Evolutionary conservation across 306 rosid species (phyloP), one percentile per base, ranked within the genome.

Genomic region (Lithocarpus polystachyus): DNA sequence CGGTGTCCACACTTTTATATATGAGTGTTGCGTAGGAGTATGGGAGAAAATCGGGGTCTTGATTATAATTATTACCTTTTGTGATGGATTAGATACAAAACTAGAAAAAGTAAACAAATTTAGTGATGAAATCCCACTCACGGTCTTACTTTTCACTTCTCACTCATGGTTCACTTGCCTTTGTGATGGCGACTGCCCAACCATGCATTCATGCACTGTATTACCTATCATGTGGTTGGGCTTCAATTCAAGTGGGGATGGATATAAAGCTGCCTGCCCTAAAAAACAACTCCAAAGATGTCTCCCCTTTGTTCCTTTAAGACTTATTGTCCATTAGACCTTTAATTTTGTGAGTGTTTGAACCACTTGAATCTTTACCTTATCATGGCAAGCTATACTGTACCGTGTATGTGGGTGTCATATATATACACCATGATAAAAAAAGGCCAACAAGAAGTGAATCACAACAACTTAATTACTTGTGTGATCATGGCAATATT

Each of bases 171-270:
- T 33, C 72, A 67, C 51, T 67, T 19, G 72, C 35, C 23, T 59
- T 45, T 64, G 71, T 86, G 89, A 86, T 74, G 72, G 80, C 51
- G 89, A 86, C 89, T 73, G 75, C 73, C 73, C 82, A 86, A 82
- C 86, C 75, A 86, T 74, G 88, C 79, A 55, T 33, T 52, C 5
- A 61, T 22, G 33, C 72, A 40, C 48, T 77, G 77, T 83, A 51
- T 2, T n/a, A 75, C 17, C 53, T 0, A 48, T 29, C 77, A 65
- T 82, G 80, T 60, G 86, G 80, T 73, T 79, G 83, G 80, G 82
- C 60, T 75, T 79, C 79, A 82, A 11, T 75, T 40, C 31, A 18
- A 59, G 33, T 65, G 23, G 28, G 23, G 28, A 71, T 82, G 31
- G 26, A 79, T 72, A 82, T 71, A 60, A 65, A 68, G 45, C 19